Evolutionary conservation across 495 filamentous ascomycete species (phyloP).

Genomic region (Podospora didyma): DNA sequence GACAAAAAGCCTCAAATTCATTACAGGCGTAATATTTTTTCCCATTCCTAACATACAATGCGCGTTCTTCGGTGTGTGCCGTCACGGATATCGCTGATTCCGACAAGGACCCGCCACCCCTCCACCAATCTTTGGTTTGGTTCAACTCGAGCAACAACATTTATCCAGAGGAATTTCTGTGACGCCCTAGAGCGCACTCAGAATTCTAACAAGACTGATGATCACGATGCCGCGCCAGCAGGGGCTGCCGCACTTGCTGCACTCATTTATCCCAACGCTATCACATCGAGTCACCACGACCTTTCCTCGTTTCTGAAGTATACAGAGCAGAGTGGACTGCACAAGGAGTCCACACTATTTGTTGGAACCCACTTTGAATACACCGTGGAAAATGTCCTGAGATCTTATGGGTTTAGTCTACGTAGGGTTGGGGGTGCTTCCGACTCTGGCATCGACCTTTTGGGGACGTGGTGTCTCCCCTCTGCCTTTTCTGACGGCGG

Average conservation of each 20-base stretch:
- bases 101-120: too few species aligned
- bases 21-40: too few species aligned
- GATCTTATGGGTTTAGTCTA: conserved; percentile 60
- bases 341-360: conserved; percentile 49
- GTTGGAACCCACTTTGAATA: conserved; percentile 70
- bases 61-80: too few species aligned
- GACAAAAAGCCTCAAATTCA: too few species aligned
- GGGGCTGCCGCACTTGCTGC: not conserved
- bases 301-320: conserved; percentile 69
- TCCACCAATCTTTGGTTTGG: too few species aligned
- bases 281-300: conserved; percentile 57
- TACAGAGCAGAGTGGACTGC: conserved; percentile 53
- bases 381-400: conserved; percentile 60
- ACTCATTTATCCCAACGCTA: conserved; percentile 38
- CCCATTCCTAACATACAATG: too few species aligned
- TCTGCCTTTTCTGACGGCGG: conserved; percentile 10
- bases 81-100: too few species aligned
- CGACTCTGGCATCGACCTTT: conserved; percentile 80
- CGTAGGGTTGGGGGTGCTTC: conserved; percentile 67
- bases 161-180: too few species aligned
- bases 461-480: conserved; percentile 73
- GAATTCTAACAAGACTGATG: not conserved
- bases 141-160: too few species aligned
- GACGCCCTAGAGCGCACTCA: too few species aligned
- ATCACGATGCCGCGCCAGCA: not conserved